phyloP scores from a whole-genome alignment of 2,329 filamentous ascomycete genomes.

The Trematosphaeria pertusa region DNA sequence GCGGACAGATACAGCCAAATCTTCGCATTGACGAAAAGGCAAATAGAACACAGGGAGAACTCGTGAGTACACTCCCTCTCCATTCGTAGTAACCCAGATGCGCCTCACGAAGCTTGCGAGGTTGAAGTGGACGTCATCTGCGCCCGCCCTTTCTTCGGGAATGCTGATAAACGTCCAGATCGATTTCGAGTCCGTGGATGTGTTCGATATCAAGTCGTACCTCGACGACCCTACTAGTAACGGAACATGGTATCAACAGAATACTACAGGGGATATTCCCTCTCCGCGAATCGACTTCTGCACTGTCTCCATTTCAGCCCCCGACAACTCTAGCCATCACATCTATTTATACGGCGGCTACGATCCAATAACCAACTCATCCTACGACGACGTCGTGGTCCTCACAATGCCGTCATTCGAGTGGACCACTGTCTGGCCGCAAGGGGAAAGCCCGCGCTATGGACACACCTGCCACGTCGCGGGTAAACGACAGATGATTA shows the following conservation, averaged over 20 bases:
- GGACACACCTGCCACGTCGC: conserved; percentile 53
- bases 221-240: conserved; percentile 34
- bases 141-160: conserved; percentile 11
- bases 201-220: conserved; percentile 51
- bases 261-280: conserved; percentile 51
- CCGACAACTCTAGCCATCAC: conserved; percentile 57
- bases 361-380: conserved; percentile 34
- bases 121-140: too few relatives aligned
- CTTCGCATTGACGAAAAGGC: conserved; percentile 5
- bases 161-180: conserved; percentile 16
- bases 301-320: conserved; percentile 48
- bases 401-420: conserved; percentile 56
- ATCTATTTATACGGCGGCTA: conserved; percentile 59
- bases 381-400: conserved; percentile 33
- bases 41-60: conserved; percentile 24
- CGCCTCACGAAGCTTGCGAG: too few relatives aligned
- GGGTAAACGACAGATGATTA: conserved; percentile 51
- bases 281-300: conserved; percentile 54
- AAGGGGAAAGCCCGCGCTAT: conserved; percentile 45
- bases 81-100: too few relatives aligned
- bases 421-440: conserved; percentile 51
- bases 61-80: too few relatives aligned
- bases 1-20: conserved; percentile 39
- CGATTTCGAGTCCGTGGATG: conserved; percentile 36
- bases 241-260: conserved; percentile 53